Conservation (phyloP, 441 rosid species). For the Bruguiera hainesii region DNA sequence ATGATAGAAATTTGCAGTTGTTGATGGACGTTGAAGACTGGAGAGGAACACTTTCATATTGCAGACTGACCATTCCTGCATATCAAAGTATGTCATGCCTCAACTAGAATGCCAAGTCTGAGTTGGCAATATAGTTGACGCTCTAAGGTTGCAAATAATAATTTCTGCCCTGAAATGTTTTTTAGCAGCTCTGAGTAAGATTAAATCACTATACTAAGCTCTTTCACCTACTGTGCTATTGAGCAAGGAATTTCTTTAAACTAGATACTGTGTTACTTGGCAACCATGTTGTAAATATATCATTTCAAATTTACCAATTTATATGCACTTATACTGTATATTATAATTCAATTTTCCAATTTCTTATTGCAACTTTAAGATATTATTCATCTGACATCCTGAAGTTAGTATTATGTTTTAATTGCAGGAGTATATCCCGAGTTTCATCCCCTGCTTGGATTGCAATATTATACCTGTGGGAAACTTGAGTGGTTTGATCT, state of each 20-base stretch:
- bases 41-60: constrained; percentile 65
- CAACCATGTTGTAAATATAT: background rate
- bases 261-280: background rate
- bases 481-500: constrained; percentile 80
- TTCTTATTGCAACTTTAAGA: background rate
- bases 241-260: too few relatives aligned
- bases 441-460: constrained; percentile 81
- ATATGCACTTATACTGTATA: background rate
- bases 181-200: background rate
- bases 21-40: constrained; percentile 78
- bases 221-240: too few relatives aligned
- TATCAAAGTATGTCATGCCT: constrained; percentile 68
- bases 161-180: constrained; percentile 4
- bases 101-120: constrained; percentile 7
- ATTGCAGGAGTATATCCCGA: constrained; percentile 69
- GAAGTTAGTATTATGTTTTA: constrained; percentile 8
- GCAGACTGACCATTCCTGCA: constrained; percentile 70
- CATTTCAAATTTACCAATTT: background rate
- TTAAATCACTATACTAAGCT: background rate
- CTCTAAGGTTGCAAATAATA: background rate
- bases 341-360: constrained; percentile 3
- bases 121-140: background rate
- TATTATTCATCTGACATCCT: constrained; percentile 13
- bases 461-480: constrained; percentile 78
- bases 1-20: constrained; percentile 41